Evolutionary conservation across 2,329 filamentous ascomycete species (phyloP), one percentile per base, ranked within the genome.

Genomic region (Penicillium verrucosum): DNA sequence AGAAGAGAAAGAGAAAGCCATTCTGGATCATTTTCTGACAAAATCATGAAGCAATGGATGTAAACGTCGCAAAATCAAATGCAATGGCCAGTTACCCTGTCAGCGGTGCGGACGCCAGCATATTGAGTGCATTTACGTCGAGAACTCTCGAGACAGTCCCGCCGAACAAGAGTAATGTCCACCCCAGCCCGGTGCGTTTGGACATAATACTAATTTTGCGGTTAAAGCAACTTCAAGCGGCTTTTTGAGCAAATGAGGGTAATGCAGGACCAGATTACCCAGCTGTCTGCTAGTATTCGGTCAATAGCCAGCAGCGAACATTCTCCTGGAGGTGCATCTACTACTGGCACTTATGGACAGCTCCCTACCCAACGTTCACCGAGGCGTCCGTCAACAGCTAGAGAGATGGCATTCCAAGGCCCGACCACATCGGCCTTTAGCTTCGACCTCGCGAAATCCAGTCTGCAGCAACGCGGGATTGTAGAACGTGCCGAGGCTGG

Each of bases 381-480:
- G 10, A 60, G 66, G 29, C 62, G 63, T 0, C 47, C 60, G 0
- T 69, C 62, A 50, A 65, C 63, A n/a, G 64, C 25, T 68, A 83
- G 77, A 60, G 83, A 82, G 53, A 82, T 83, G 0, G 81, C 83
- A n/a, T 96, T 94, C 68, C 86, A 89, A 55, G 92, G 92, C 0
- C 90, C 91, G 0, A 96, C 91, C 0, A 95, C 90, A 69, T 88
- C 86, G 38, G 86, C 86, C 1, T 96, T 91, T 73, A 91, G 88
- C 63, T 82, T 96, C 18, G 89, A 92, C 59, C 85, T 96, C 5
- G 92, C 92, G 18, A 93, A 90, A 71, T 89, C 85, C 49, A 95
- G 90, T 49, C 80, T 96, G 30, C 87, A 90, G 68, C 91, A 87
- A 54, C 94, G 96, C 85, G 92, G 92, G 8, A 95, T 95, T 65